Conservation (phyloP, 2,329 filamentous ascomycete species). For the Pyrenophora graminea region DNA sequence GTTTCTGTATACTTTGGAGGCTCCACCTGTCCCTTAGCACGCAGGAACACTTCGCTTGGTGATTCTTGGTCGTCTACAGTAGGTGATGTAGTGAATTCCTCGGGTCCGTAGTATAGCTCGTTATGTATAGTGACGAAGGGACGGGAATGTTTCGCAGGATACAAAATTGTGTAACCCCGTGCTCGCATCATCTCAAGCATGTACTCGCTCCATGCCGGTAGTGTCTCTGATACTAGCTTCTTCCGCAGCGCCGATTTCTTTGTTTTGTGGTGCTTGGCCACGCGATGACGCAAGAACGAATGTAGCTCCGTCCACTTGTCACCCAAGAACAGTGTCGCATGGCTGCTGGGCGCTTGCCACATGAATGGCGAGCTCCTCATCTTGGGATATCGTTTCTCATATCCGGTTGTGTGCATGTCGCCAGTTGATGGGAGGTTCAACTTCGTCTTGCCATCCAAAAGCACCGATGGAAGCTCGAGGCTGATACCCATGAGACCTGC, state of each 20-base stretch:
- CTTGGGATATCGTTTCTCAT: constrained; percentile 31
- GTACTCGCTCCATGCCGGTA: constrained; percentile 79
- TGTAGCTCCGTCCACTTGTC: constrained; percentile 88
- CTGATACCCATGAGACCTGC: constrained; percentile 74
- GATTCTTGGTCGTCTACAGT: constrained; percentile 4
- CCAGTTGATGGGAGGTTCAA: constrained; percentile 55
- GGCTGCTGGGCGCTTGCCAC: constrained; percentile 82
- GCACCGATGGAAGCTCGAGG: constrained; percentile 70
- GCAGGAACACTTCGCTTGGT: constrained; percentile 44
- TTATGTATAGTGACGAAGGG: constrained; percentile 74
- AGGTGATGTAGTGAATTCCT: constrained; percentile 58
- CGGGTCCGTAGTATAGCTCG: constrained; percentile 73
- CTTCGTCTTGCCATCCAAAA: constrained; percentile 63
- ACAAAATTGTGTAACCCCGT: constrained; percentile 77
- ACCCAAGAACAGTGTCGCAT: constrained; percentile 81
- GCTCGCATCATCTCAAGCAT: constrained; percentile 75
- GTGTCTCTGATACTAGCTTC: constrained; percentile 63
- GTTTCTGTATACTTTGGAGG: constrained; percentile 35
- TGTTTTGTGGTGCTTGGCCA: constrained; percentile 47
- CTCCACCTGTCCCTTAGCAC: constrained; percentile 43
- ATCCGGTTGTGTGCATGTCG: constrained; percentile 46
- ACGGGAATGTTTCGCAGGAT: constrained; percentile 64
- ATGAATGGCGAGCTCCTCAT: constrained; percentile 65
- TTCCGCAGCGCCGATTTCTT: constrained; percentile 28
- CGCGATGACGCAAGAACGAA: constrained; percentile 70